phyloP scores from a whole-genome alignment of 2,329 filamentous ascomycete species.

The Endoconidiophora laricicola region DNA sequence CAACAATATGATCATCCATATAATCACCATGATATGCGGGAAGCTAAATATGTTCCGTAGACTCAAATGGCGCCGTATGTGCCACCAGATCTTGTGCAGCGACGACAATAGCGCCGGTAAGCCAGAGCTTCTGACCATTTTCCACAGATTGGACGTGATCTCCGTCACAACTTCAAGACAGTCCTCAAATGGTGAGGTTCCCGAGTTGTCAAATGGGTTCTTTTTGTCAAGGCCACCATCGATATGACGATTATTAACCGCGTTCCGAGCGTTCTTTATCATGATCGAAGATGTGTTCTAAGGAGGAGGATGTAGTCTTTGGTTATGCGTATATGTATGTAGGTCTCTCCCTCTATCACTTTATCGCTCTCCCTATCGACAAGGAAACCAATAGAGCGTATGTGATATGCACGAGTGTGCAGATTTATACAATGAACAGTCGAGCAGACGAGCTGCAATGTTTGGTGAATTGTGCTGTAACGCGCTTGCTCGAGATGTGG shows the following conservation, averaged over 20 bases:
- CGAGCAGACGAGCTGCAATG: too few relatives aligned
- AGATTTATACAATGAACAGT: too few relatives aligned
- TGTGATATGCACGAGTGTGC: too few relatives aligned
- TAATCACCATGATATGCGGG: slow-evolving; percentile 46
- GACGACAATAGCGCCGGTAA: neutral
- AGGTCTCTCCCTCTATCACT: neutral
- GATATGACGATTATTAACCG: slow-evolving; percentile 3
- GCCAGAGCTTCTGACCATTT: neutral
- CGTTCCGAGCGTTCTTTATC: neutral
- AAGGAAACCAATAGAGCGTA: too few relatives aligned
- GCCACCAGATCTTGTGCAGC: slow-evolving; percentile 10
- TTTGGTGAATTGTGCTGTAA: too few relatives aligned
- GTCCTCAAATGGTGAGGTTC: slow-evolving; percentile 20
- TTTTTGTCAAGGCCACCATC: slow-evolving; percentile 13
- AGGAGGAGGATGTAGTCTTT: neutral
- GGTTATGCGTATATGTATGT: neutral
- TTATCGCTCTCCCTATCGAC: too few relatives aligned
- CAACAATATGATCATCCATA: slow-evolving; percentile 65
- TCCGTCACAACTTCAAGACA: slow-evolving; percentile 1
- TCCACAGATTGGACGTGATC: neutral
- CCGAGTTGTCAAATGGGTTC: slow-evolving; percentile 15
- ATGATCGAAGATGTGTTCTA: neutral
- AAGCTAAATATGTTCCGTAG: slow-evolving; percentile 40
- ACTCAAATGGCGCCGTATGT: slow-evolving; percentile 26
- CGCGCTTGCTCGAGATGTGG: too few relatives aligned